Evolutionary conservation across 1,139 yeast species (phyloP).

Genomic region (Yamadazyma sp.): DNA sequence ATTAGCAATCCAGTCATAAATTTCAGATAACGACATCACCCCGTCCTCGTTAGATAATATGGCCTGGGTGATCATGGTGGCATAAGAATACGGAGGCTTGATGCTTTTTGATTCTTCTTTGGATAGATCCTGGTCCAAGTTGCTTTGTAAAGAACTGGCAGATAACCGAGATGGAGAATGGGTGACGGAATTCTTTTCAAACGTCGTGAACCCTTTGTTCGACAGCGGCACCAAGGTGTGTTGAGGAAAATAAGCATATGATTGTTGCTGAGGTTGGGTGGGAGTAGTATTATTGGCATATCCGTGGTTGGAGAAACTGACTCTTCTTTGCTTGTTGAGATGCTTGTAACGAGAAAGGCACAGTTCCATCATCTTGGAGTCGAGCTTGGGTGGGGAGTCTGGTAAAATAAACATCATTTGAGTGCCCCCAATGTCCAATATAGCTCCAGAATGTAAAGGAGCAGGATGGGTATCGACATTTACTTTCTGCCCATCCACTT

Average conservation of each 20-base stretch:
- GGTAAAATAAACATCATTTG: constrained; percentile 99
- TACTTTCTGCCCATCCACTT: constrained; percentile 71
- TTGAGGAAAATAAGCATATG: constrained; percentile 19
- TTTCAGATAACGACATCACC: constrained; percentile 84
- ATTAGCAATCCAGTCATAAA: constrained; percentile 83
- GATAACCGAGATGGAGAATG: constrained; percentile 43
- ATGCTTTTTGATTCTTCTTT: constrained; percentile 87
- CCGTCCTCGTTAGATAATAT: constrained; percentile 86
- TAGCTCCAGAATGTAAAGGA: constrained; percentile 77
- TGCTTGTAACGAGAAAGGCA: constrained; percentile 33
- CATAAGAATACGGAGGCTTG: constrained; percentile 96
- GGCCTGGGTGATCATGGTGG: constrained; percentile 98
- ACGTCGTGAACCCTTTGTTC: constrained; percentile 53
- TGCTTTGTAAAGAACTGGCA: constrained; percentile 46
- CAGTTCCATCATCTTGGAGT: constrained; percentile 47
- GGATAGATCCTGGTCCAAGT: constrained; percentile 71
- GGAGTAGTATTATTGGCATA: constrained; percentile 5
- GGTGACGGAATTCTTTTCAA: constrained; percentile 37
- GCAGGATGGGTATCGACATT: constrained; percentile 51
- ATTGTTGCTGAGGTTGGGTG: constrained; percentile 4
- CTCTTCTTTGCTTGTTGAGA: constrained; percentile 16
- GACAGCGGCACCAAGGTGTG: constrained; percentile 20
- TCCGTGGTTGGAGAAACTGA: neutral
- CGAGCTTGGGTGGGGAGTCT: constrained; percentile 74
- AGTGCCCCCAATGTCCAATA: constrained; percentile 92